Conservation (phyloP, 2,329 filamentous ascomycete species). For the Neofusicoccum kwambonambiense region DNA sequence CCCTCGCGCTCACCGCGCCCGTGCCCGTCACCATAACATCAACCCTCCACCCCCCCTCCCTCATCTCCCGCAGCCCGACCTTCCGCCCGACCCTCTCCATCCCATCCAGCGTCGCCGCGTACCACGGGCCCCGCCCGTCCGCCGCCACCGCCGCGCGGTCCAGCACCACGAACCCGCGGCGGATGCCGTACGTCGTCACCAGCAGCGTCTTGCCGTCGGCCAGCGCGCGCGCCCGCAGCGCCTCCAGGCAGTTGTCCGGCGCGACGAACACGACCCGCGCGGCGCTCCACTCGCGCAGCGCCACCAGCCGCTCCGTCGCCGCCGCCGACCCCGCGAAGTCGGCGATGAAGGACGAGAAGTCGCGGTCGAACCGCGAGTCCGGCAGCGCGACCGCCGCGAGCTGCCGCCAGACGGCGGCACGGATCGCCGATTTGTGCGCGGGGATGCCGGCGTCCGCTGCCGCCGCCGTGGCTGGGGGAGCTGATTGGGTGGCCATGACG, state of each 20-base stretch:
- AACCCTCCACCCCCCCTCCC: constrained; percentile 26
- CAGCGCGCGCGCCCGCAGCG: constrained; percentile 39
- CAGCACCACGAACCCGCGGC: constrained; percentile 44
- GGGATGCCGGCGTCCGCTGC: background rate
- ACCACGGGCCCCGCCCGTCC: constrained; percentile 26
- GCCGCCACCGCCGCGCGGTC: constrained; percentile 34
- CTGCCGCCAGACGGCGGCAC: constrained; percentile 34
- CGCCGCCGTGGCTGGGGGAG: no score
- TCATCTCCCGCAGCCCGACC: constrained; percentile 38
- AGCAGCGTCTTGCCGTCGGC: constrained; percentile 43
- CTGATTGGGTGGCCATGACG: no score
- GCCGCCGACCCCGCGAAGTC: constrained; percentile 41
- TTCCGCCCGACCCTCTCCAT: constrained; percentile 44
- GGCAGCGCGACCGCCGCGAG: constrained; percentile 41
- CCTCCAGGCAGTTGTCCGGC: constrained; percentile 47
- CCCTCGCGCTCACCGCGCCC: constrained; percentile 39
- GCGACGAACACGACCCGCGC: constrained; percentile 40
- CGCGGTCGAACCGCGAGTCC: constrained; percentile 45
- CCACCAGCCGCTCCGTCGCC: constrained; percentile 33
- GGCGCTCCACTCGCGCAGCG: constrained; percentile 33
- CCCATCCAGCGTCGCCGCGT: constrained; percentile 43
- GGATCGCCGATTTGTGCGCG: constrained; percentile 23
- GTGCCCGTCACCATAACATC: constrained; percentile 43
- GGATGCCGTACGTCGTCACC: constrained; percentile 43
- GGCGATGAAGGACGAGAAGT: constrained; percentile 45